These are phyloP conservation scores for Calcarisporium arbuscula DNA, from an alignment of 2,329 filamentous ascomycete genomes.

Conservation along the genomic window DNA sequence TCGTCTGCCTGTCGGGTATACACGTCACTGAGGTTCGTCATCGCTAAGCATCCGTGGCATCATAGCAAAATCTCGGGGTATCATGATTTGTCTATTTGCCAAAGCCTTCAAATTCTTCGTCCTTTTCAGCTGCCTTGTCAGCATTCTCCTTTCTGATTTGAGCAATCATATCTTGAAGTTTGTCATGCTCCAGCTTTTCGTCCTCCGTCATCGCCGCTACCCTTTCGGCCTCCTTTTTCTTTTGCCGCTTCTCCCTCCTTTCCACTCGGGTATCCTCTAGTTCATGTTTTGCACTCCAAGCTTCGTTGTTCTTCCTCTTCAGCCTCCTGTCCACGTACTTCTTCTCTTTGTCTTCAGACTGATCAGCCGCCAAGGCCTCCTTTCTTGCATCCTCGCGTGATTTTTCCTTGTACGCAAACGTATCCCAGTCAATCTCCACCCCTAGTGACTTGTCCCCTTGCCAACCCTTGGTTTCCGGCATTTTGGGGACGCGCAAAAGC, in stretches of 20 bases:
- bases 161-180: slow-evolving; percentile 58
- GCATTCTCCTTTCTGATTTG: slow-evolving; percentile 55
- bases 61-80: too few relatives aligned
- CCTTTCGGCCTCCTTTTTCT: slow-evolving; percentile 57
- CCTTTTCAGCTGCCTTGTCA: slow-evolving; percentile 31
- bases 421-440: slow-evolving; percentile 59
- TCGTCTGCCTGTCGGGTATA: too few relatives aligned
- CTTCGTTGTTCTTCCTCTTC: slow-evolving; percentile 57
- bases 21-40: too few relatives aligned
- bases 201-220: slow-evolving; percentile 63
- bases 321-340: slow-evolving; percentile 39
- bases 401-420: slow-evolving; percentile 66
- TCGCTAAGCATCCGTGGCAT: too few relatives aligned
- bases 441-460: slow-evolving; percentile 60
- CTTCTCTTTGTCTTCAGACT: slow-evolving; percentile 28
- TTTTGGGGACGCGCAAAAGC: slow-evolving; percentile 77
- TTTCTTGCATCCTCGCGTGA: slow-evolving; percentile 59
- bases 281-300: slow-evolving; percentile 69
- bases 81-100: slow-evolving; percentile 34
- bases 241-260: slow-evolving; percentile 58
- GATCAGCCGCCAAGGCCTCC: slow-evolving; percentile 46
- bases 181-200: slow-evolving; percentile 55
- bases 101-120: slow-evolving; percentile 55
- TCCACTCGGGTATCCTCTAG: slow-evolving; percentile 55
- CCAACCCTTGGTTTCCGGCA: slow-evolving; percentile 81